phyloP scores from a whole-genome alignment of 768 basidiomycete genomes.

The Pholiota microspora region DNA sequence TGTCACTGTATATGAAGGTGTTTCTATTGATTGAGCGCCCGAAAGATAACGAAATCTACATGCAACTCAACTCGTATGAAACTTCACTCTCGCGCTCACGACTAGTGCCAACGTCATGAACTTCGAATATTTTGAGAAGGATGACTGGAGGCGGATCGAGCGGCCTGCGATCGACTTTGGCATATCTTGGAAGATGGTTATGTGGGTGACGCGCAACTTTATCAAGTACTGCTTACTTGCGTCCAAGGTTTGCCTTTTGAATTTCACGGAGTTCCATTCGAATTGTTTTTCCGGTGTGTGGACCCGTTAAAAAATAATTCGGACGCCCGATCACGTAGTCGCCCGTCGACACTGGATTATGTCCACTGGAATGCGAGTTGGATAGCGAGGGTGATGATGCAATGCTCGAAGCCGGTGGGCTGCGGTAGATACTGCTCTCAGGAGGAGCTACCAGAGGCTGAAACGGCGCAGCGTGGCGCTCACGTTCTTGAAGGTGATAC shows the following conservation, averaged over 20 bases:
- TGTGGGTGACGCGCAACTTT: too few relatives aligned
- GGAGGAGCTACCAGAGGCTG: constrained; percentile 8
- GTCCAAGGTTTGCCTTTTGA: constrained; percentile 65
- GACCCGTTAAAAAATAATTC: constrained; percentile 56
- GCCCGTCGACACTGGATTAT: neutral
- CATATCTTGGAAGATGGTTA: constrained; percentile 54
- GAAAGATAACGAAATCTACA: too few relatives aligned
- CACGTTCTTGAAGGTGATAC: constrained; percentile 6
- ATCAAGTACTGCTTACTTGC: constrained; percentile 47
- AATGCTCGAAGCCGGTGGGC: neutral
- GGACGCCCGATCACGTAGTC: constrained; percentile 39
- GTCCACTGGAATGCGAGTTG: neutral
- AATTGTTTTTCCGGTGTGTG: constrained; percentile 57
- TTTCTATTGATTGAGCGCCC: constrained; percentile 7
- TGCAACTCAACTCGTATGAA: constrained; percentile 50
- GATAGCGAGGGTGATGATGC: neutral
- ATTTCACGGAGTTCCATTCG: constrained; percentile 55
- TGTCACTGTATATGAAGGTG: constrained; percentile 48
- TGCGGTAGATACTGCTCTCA: neutral
- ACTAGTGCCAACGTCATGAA: constrained; percentile 40
- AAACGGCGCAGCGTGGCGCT: constrained; percentile 3
- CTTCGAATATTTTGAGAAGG: constrained; percentile 45
- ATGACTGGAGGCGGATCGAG: constrained; percentile 69
- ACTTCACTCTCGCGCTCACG: constrained; percentile 42
- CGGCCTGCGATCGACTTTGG: constrained; percentile 59